phyloP scores from a whole-genome alignment of 495 filamentous ascomycete genomes.

The Penicillium maclennaniae region DNA sequence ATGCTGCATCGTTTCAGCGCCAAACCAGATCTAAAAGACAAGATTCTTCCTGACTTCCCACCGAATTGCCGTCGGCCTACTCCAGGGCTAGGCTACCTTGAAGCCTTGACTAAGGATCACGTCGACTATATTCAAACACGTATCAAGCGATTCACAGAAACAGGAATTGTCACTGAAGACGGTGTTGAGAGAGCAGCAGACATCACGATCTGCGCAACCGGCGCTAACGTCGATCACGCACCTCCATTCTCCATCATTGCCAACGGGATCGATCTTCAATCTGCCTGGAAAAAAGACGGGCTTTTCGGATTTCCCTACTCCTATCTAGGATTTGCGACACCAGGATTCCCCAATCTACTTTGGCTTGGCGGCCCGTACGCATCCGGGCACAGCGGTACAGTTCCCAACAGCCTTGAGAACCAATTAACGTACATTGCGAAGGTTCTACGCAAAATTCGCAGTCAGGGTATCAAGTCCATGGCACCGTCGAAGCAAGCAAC shows the following conservation, averaged over 20 bases:
- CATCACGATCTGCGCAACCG: conserved; percentile 65
- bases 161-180: conserved; percentile 52
- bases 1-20: conserved; percentile 49
- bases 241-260: conserved; percentile 57
- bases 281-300: conserved; percentile 48
- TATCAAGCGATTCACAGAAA: conserved; percentile 56
- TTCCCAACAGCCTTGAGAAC: conserved; percentile 52
- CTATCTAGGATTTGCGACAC: conserved; percentile 60
- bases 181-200: conserved; percentile 51
- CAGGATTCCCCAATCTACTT: conserved; percentile 63
- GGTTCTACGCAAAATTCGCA: conserved; percentile 58
- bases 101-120: conserved; percentile 61
- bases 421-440: conserved; percentile 59
- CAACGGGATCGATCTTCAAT: conserved; percentile 45
- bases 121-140: conserved; percentile 54
- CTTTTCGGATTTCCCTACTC: conserved; percentile 59
- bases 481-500: conserved; percentile 49
- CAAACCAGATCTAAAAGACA: conserved; percentile 51
- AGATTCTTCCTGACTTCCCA: conserved; percentile 60
- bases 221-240: conserved; percentile 56
- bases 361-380: conserved; percentile 50
- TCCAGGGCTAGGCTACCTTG: conserved; percentile 68
- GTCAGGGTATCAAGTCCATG: conserved; percentile 61
- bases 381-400: conserved; percentile 47
- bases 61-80: conserved; percentile 69